Evolutionary conservation across 768 basidiomycete species (phyloP).

Genomic region (Amanita pseudoporphyria): DNA sequence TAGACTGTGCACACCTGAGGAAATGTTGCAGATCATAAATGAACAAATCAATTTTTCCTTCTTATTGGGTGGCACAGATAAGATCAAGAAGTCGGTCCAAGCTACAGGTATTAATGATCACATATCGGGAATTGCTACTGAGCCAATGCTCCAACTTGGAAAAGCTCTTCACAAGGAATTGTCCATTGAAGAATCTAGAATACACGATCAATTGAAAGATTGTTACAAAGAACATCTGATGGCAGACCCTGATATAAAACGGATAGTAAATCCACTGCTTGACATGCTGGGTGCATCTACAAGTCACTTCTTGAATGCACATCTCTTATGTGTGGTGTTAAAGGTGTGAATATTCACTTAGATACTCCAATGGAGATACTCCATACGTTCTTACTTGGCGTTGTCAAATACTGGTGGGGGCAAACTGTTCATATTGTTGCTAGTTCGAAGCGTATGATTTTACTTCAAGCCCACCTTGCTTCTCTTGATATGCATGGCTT

Average conservation of each 20-base stretch:
- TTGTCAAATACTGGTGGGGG: slow-evolving; percentile 40
- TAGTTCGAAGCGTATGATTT: background rate
- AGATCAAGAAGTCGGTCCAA: background rate
- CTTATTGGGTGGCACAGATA: background rate
- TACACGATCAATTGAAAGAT: too few species aligned
- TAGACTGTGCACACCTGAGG: too few species aligned
- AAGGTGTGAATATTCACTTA: background rate
- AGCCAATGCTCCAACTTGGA: background rate
- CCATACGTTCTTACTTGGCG: slow-evolving; percentile 34
- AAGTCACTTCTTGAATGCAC: too few species aligned
- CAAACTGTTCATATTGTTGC: slow-evolving; percentile 18
- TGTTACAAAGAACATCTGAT: too few species aligned
- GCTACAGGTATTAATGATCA: background rate
- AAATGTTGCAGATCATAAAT: too few species aligned
- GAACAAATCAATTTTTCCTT: too few species aligned
- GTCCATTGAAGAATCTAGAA: background rate
- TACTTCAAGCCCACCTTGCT: background rate
- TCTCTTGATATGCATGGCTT: slow-evolving; percentile 6
- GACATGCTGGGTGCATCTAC: too few species aligned
- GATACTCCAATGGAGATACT: slow-evolving; percentile 38
- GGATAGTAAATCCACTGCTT: too few species aligned
- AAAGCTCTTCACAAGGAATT: too few species aligned
- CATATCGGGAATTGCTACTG: background rate
- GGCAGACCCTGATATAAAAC: too few species aligned
- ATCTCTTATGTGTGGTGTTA: background rate